phyloP scores from a whole-genome alignment of 257 asterid species.

The Fraxinus pennsylvanica region DNA sequence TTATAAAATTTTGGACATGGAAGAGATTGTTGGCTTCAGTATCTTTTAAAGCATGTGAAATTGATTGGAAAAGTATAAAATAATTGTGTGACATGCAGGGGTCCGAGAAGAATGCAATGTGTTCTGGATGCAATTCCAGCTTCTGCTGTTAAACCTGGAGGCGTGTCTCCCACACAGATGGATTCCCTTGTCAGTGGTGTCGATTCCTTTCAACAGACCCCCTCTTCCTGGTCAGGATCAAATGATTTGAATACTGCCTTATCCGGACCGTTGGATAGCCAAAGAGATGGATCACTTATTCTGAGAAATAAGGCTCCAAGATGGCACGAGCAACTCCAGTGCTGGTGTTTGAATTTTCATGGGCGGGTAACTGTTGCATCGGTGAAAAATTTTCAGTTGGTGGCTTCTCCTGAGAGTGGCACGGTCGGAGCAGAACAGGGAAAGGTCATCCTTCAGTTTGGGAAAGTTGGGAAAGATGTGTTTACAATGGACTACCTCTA shows the following conservation, averaged over 20 bases:
- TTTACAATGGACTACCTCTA: conserved; percentile 86
- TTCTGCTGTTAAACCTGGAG: conserved; percentile 70
- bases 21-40: not conserved
- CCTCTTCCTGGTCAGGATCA: conserved; percentile 51
- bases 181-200: conserved; percentile 41
- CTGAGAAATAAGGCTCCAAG: conserved; percentile 85
- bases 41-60: not conserved
- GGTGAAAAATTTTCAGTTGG: conserved; percentile 88
- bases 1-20: not conserved
- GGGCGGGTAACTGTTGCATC: conserved; percentile 95
- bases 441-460: conserved; percentile 85
- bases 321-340: conserved; percentile 96
- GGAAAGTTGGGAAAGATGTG: conserved; percentile 89
- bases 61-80: not conserved
- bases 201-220: conserved; percentile 49
- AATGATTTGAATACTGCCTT: conserved; percentile 39
- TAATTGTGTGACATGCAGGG: conserved; percentile 46
- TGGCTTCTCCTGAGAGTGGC: conserved; percentile 71
- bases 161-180: conserved; percentile 63
- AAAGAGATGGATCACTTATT: conserved; percentile 50
- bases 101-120: conserved; percentile 93
- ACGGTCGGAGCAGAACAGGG: conserved; percentile 69
- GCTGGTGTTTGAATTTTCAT: conserved; percentile 96
- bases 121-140: conserved; percentile 68
- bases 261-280: conserved; percentile 40